These are phyloP conservation scores for Venturiaceae sp. DNA, from an alignment of 2,329 filamentous ascomycete genomes.

Conservation along the genomic window DNA sequence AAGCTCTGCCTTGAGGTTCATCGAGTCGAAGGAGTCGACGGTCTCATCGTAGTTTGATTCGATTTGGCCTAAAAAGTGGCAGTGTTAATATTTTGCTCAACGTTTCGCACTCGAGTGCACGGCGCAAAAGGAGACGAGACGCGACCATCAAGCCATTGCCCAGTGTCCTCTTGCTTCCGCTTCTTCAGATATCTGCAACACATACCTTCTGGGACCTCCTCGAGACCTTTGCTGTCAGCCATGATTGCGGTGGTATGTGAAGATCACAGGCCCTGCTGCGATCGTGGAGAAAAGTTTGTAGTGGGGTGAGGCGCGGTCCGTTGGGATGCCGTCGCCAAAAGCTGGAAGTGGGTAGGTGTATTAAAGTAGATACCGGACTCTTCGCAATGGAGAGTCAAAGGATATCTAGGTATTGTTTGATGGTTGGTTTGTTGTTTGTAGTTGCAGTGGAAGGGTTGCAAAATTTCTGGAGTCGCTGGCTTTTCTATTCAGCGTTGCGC, in stretches of 20 bases:
- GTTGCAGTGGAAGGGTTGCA: neutral
- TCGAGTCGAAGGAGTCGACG: slow-evolving; percentile 97
- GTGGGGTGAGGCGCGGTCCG: slow-evolving; percentile 29
- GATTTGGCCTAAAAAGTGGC: slow-evolving; percentile 68
- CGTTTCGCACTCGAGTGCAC: neutral
- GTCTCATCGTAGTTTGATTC: slow-evolving; percentile 99
- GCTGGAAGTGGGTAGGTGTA: neutral
- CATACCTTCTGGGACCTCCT: slow-evolving; percentile 93
- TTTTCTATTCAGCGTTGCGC: too few species aligned
- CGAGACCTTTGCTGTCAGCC: slow-evolving; percentile 96
- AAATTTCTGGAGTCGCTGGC: neutral
- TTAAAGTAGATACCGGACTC: neutral
- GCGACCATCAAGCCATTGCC: neutral
- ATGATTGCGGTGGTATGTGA: slow-evolving; percentile 65
- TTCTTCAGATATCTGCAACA: slow-evolving; percentile 17
- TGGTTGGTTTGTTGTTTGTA: neutral
- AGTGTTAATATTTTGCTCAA: slow-evolving; percentile 13
- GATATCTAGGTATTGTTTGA: neutral
- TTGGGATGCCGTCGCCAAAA: slow-evolving; percentile 27
- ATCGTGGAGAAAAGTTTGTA: slow-evolving; percentile 42
- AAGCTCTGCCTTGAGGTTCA: slow-evolving; percentile 94
- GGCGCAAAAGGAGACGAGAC: neutral
- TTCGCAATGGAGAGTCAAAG: neutral
- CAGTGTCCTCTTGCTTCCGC: neutral
- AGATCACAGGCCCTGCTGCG: slow-evolving; percentile 41